Evolutionary conservation across 2,329 filamentous ascomycete genomes (phyloP).

Genomic region (Diaporthe citrichinensis): DNA sequence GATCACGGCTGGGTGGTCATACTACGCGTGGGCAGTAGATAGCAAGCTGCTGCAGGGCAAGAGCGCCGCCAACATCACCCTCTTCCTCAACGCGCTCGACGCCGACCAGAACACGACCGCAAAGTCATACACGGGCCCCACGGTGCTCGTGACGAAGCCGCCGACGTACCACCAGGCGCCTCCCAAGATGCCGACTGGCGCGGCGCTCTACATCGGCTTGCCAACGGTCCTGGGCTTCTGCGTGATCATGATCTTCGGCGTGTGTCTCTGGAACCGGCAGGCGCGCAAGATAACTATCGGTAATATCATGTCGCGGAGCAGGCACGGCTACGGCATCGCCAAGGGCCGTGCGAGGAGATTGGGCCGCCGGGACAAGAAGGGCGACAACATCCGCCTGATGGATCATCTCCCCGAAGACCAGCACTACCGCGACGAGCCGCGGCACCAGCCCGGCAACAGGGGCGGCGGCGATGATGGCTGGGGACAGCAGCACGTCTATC

Average conservation of each 20-base stretch:
- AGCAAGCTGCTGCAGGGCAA: conserved; percentile 51
- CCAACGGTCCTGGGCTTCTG: conserved; percentile 65
- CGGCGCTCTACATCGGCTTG: conserved; percentile 66
- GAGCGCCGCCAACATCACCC: conserved; percentile 62
- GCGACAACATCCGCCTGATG: conserved; percentile 59
- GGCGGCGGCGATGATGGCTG: background rate
- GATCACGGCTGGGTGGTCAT: conserved; percentile 60
- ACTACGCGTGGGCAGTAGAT: conserved; percentile 61
- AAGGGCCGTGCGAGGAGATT: conserved; percentile 52
- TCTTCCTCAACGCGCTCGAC: conserved; percentile 59
- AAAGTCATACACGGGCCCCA: conserved; percentile 52
- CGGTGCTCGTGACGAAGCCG: conserved; percentile 56
- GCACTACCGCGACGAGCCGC: conserved; percentile 43
- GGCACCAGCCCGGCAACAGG: background rate
- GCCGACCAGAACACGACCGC: conserved; percentile 46
- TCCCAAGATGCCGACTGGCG: conserved; percentile 52
- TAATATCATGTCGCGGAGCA: conserved; percentile 63
- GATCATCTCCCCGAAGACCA: conserved; percentile 49
- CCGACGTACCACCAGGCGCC: conserved; percentile 51
- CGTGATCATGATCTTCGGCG: conserved; percentile 64
- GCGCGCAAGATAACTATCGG: conserved; percentile 65
- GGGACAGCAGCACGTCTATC: conserved; percentile 45
- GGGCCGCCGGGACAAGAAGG: conserved; percentile 52
- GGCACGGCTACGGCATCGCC: conserved; percentile 59
- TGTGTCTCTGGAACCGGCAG: conserved; percentile 70